These are phyloP conservation scores for Nothophaeocryptopus gaeumannii DNA, from an alignment of 2,329 filamentous ascomycete genomes.

Conservation along the genomic window DNA sequence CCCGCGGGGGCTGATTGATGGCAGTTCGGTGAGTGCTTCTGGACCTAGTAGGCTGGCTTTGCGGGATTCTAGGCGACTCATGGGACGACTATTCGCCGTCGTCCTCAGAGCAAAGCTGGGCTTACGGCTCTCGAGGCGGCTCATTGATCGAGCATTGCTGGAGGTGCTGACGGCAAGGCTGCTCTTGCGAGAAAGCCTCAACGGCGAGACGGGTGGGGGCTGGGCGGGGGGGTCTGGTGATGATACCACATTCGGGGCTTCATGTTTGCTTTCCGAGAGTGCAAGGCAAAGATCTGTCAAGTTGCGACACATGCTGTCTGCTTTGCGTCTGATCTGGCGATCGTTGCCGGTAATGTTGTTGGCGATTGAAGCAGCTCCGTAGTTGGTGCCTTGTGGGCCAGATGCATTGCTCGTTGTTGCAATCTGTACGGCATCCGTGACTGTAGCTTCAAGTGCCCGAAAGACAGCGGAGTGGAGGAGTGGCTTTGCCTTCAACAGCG, in stretches of 20 bases:
- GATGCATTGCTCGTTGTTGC: constrained; percentile 72
- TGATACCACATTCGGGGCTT: constrained; percentile 21
- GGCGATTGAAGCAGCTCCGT: constrained; percentile 64
- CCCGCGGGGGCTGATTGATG: constrained; percentile 33
- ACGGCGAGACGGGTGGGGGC: constrained; percentile 3
- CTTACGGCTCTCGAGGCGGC: constrained; percentile 13
- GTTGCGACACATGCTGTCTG: constrained; percentile 87
- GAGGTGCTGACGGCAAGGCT: background rate
- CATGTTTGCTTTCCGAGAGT: constrained; percentile 50
- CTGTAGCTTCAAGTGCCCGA: constrained; percentile 73
- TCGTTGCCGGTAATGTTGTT: constrained; percentile 66
- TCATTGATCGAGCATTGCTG: background rate
- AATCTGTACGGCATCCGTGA: constrained; percentile 75
- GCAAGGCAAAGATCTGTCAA: constrained; percentile 90
- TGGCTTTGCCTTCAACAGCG: constrained; percentile 72
- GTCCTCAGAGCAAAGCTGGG: constrained; percentile 10
- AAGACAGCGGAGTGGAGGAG: constrained; percentile 71
- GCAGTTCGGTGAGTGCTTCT: constrained; percentile 15
- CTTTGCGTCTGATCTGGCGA: constrained; percentile 81
- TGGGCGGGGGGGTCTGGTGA: constrained; percentile 20
- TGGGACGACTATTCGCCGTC: constrained; percentile 31
- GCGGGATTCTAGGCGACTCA: constrained; percentile 46
- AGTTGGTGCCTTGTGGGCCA: constrained; percentile 60
- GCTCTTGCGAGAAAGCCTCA: no score
- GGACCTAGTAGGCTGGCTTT: constrained; percentile 37